Evolutionary conservation across 2,329 filamentous ascomycete genomes (phyloP).

Genomic region (Phoma herbarum): DNA sequence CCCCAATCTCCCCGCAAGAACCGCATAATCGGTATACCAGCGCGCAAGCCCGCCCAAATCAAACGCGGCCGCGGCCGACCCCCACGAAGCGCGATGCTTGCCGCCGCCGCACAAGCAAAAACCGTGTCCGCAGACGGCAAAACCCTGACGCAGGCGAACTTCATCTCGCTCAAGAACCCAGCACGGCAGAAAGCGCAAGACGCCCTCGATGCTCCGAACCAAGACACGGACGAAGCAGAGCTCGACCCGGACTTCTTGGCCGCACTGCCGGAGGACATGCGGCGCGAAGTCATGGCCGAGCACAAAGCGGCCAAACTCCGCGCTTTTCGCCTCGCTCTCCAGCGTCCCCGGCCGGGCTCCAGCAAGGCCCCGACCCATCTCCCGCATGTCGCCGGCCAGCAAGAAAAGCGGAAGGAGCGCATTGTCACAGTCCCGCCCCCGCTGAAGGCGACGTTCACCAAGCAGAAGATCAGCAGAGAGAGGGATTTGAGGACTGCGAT

Average conservation of each 20-base stretch:
- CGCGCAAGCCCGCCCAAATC: constrained; percentile 66
- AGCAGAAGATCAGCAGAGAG: constrained; percentile 61
- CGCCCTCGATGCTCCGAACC: constrained; percentile 36
- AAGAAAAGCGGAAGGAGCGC: not conserved
- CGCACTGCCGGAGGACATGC: constrained; percentile 77
- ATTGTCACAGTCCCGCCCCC: constrained; percentile 59
- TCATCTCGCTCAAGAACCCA: constrained; percentile 59
- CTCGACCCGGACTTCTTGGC: constrained; percentile 73
- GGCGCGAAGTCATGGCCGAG: constrained; percentile 76
- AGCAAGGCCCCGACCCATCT: not conserved
- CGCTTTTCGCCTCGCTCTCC: constrained; percentile 42
- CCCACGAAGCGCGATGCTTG: constrained; percentile 49
- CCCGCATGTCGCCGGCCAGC: not conserved
- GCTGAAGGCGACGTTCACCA: constrained; percentile 69
- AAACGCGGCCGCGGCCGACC: constrained; percentile 70
- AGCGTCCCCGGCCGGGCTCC: not conserved
- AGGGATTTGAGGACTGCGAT: constrained; percentile 78
- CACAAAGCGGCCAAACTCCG: constrained; percentile 58
- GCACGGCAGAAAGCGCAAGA: constrained; percentile 25
- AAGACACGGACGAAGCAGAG: constrained; percentile 13
- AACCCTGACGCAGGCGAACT: constrained; percentile 75
- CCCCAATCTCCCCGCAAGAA: constrained; percentile 62
- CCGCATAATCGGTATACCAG: constrained; percentile 58
- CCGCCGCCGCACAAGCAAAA: constrained; percentile 62
- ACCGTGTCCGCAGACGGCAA: constrained; percentile 38